Conservation (phyloP, 495 filamentous ascomycete species). For the Oleoguttula mirabilis region DNA sequence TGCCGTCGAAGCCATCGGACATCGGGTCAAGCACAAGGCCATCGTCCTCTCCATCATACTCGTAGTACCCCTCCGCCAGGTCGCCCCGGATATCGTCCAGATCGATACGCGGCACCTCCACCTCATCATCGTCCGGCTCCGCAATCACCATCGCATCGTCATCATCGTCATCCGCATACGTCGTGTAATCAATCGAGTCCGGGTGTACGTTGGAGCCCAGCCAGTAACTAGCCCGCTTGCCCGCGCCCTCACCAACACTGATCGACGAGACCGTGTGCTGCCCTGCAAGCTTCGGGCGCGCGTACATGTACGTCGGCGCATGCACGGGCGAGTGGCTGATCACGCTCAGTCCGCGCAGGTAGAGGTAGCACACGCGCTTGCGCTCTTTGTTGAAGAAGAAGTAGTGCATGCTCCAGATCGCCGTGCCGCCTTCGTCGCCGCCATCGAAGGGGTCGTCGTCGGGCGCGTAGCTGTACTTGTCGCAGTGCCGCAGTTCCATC, state of each 20-base stretch:
- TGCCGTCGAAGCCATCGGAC: background rate
- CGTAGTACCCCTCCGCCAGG: constrained; percentile 10
- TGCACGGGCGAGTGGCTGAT: constrained; percentile 53
- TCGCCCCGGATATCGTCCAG: constrained; percentile 16
- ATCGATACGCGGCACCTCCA: constrained; percentile 15
- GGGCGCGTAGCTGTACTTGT: constrained; percentile 72
- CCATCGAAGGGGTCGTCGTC: constrained; percentile 74
- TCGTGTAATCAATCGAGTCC: background rate
- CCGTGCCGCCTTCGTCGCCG: constrained; percentile 65
- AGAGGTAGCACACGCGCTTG: constrained; percentile 92
- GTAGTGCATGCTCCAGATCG: constrained; percentile 90
- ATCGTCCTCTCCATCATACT: background rate
- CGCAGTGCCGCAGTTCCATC: constrained; percentile 78
- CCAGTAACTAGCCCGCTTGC: constrained; percentile 75
- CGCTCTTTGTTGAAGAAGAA: constrained; percentile 92
- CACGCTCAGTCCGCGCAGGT: constrained; percentile 73
- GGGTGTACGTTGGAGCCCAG: constrained; percentile 52
- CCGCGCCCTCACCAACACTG: constrained; percentile 38
- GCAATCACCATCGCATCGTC: constrained; percentile 9
- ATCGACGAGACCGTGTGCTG: constrained; percentile 9
- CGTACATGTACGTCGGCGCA: constrained; percentile 5
- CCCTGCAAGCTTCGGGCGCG: background rate
- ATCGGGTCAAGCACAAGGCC: too few relatives aligned
- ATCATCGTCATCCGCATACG: constrained; percentile 24
- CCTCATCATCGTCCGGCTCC: constrained; percentile 12